phyloP scores from a whole-genome alignment of 495 filamentous ascomycete species.

The Eremomyces bilateralis region DNA sequence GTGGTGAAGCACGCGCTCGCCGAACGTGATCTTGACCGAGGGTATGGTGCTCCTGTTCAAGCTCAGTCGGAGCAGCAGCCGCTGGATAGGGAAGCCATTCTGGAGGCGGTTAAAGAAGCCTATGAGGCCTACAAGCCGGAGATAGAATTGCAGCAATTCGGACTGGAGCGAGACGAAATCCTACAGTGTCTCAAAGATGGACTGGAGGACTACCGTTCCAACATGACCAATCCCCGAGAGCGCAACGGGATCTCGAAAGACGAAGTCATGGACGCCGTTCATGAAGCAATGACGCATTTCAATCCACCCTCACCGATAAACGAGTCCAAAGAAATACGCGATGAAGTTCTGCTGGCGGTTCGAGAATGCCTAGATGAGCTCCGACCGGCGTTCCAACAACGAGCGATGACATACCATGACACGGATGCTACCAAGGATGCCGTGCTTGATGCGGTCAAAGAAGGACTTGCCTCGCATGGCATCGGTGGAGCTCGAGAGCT shows the following conservation, averaged over 20 bases:
- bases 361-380: slow-evolving; percentile 49
- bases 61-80: slow-evolving; percentile 11
- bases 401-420: slow-evolving; percentile 11
- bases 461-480: slow-evolving; percentile 29
- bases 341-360: slow-evolving; percentile 56
- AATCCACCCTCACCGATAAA: slow-evolving; percentile 40
- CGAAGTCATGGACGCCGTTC: slow-evolving; percentile 59
- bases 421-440: slow-evolving; percentile 26
- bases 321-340: slow-evolving; percentile 43
- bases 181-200: slow-evolving; percentile 68
- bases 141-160: slow-evolving; percentile 72
- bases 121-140: slow-evolving; percentile 87
- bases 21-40: slow-evolving; percentile 24
- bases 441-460: slow-evolving; percentile 33
- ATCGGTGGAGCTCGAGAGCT: slow-evolving; percentile 27
- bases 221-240: slow-evolving; percentile 17
- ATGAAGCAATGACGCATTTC: slow-evolving; percentile 60
- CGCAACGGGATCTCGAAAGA: slow-evolving; percentile 41
- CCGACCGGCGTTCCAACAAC: slow-evolving; percentile 21
- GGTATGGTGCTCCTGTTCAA: slow-evolving; percentile 8
- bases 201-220: slow-evolving; percentile 48
- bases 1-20: slow-evolving; percentile 57
- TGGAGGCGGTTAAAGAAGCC: slow-evolving; percentile 66
- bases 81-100: slow-evolving; percentile 48
- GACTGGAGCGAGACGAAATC: slow-evolving; percentile 72